Percentiles rank a stretch among this genome's conserved stretches.
phyloP scores from a whole-genome alignment of 1,284 basidiomycete species.

The Ceratobasidium sp. region DNA sequence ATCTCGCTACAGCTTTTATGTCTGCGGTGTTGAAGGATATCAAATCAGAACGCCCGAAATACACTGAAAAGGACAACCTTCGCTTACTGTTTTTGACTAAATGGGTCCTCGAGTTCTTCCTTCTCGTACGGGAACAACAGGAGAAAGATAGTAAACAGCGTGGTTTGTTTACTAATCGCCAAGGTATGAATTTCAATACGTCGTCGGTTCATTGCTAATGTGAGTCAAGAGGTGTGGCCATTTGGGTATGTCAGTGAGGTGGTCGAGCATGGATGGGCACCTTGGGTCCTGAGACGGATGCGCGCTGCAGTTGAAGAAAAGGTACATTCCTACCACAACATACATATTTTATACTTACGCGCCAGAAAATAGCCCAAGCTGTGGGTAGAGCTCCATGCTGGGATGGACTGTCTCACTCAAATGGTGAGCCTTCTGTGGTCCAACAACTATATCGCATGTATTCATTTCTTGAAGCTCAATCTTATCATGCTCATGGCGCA shows the following conservation, averaged over 20 bases:
- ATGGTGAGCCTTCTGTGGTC: constrained; percentile 54
- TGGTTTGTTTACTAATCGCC: constrained; percentile 51
- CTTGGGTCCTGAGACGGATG: constrained; percentile 90
- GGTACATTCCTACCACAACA: constrained; percentile 54
- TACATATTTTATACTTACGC: constrained; percentile 13
- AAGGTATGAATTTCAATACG: constrained; percentile 40
- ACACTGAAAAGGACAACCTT: constrained; percentile 88
- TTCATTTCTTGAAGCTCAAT: constrained; percentile 58
- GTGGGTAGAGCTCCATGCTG: constrained; percentile 95
- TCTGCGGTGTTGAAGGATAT: constrained; percentile 88
- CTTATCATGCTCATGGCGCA: constrained; percentile 73
- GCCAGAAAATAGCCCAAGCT: constrained; percentile 70
- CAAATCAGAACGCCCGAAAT: constrained; percentile 85
- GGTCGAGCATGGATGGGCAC: constrained; percentile 82
- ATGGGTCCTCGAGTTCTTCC: constrained; percentile 91
- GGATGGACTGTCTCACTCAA: constrained; percentile 90
- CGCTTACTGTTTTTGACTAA: constrained; percentile 82
- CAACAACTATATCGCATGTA: neutral
- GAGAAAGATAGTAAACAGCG: constrained; percentile 35
- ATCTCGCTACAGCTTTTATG: constrained; percentile 70
- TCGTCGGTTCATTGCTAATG: constrained; percentile 36
- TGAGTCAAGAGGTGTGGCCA: constrained; percentile 54
- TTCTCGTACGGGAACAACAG: constrained; percentile 53
- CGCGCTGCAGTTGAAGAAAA: constrained; percentile 86
- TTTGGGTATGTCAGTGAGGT: constrained; percentile 84